Evolutionary conservation across 441 rosid species (phyloP).

Genomic region (Erysimum cheiri): DNA sequence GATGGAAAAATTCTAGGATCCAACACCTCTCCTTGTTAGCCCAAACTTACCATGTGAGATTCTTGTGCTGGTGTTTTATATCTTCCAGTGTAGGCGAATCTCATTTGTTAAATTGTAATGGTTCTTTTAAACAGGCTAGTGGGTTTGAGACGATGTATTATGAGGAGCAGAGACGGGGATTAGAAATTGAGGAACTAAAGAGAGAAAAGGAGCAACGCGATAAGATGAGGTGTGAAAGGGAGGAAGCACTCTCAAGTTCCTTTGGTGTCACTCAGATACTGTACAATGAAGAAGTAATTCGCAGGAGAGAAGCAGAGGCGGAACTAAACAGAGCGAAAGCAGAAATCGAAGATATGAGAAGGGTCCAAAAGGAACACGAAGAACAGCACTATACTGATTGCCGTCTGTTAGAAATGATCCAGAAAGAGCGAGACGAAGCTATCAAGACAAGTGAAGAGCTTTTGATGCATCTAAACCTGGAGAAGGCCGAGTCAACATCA

Average conservation of each 20-base stretch:
- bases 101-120: constrained; percentile 16
- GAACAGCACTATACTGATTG: constrained; percentile 29
- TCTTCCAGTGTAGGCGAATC: constrained; percentile 16
- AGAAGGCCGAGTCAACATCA: constrained; percentile 43
- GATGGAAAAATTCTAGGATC: not conserved
- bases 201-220: constrained; percentile 46
- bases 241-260: constrained; percentile 46
- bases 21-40: constrained; percentile 2
- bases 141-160: constrained; percentile 43
- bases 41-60: constrained; percentile 15
- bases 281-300: constrained; percentile 37
- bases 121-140: constrained; percentile 31
- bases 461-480: constrained; percentile 30
- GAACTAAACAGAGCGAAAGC: constrained; percentile 46
- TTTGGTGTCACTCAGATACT: constrained; percentile 40
- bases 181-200: constrained; percentile 49
- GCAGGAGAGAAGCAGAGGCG: constrained; percentile 43
- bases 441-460: constrained; percentile 48
- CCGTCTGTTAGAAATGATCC: constrained; percentile 24
- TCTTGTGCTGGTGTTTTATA: constrained; percentile 20
- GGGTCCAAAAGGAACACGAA: constrained; percentile 52
- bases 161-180: constrained; percentile 49
- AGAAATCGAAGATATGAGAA: constrained; percentile 47
- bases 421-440: constrained; percentile 52
- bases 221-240: constrained; percentile 49